Evolutionary conservation across 495 filamentous ascomycete species (phyloP).

Genomic region (Xylaria curta): DNA sequence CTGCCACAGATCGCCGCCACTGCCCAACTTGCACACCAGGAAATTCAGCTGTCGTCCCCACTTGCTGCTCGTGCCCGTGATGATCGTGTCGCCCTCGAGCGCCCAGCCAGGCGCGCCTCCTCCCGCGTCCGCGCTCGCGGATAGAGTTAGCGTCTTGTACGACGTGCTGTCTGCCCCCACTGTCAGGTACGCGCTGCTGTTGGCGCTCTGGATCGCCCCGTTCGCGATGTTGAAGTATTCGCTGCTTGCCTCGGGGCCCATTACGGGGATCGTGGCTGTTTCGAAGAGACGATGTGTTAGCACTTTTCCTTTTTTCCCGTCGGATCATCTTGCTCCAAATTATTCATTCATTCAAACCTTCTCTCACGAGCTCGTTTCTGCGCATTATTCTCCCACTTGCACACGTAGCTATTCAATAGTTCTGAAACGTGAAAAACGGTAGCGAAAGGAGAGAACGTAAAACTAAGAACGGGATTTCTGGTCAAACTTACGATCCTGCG

Average conservation of each 20-base stretch:
- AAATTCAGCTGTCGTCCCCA: constrained; percentile 61
- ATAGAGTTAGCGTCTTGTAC: constrained; percentile 56
- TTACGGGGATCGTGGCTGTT: constrained; percentile 47
- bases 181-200: constrained; percentile 53
- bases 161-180: constrained; percentile 49
- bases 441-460: background rate
- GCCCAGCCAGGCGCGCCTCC: constrained; percentile 51
- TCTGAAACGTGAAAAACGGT: background rate
- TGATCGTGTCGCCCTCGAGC: constrained; percentile 61
- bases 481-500: constrained; percentile 42
- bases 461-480: background rate
- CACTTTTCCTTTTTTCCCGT: too few species aligned
- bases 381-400: too few species aligned
- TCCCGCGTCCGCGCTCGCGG: constrained; percentile 33
- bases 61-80: constrained; percentile 50
- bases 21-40: constrained; percentile 50
- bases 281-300: background rate
- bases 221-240: constrained; percentile 55
- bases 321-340: too few species aligned
- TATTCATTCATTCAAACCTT: too few species aligned
- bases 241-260: constrained; percentile 52
- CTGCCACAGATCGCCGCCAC: constrained; percentile 50
- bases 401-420: too few species aligned
- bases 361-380: too few species aligned
- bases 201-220: constrained; percentile 53